A percentile compares a stretch with the other conserved stretches of the same genome.
These are phyloP conservation scores for Hanseniaspora sp. DNA, from an alignment of 1,139 yeast species.

Conservation along the genomic window DNA sequence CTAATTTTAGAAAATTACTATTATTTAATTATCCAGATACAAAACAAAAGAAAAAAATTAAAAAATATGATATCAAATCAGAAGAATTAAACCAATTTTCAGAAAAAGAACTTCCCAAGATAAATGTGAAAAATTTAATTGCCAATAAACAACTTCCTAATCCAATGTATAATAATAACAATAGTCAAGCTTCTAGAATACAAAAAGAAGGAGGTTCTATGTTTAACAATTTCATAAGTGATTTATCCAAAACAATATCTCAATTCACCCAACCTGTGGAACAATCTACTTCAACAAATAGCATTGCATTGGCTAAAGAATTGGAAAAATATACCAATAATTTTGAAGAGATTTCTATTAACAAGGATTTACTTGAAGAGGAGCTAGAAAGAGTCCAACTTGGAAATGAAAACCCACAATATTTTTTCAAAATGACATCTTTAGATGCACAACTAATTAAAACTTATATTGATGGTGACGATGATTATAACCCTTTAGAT, in stretches of 20 bases:
- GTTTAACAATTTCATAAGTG: neutral
- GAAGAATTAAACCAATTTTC: neutral
- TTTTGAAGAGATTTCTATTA: neutral
- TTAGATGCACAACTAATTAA: neutral
- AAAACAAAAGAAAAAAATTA: neutral
- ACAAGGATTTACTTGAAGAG: neutral
- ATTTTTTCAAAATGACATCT: neutral
- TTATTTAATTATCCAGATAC: slow-evolving; percentile 1
- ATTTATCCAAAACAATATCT: neutral
- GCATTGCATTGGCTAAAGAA: neutral
- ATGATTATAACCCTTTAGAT: neutral
- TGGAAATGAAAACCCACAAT: neutral
- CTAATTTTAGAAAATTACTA: slow-evolving; percentile 9
- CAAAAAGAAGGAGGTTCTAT: neutral
- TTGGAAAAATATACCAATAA: neutral
- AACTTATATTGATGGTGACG: neutral
- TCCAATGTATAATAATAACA: neutral
- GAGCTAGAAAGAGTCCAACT: neutral
- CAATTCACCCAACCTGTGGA: neutral
- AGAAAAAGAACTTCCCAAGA: neutral
- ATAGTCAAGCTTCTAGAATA: neutral
- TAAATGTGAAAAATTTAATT: neutral
- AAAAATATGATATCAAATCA: neutral
- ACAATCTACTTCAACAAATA: neutral
- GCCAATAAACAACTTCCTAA: neutral